Conservation (phyloP, 352 stramenopile species). For the Achlya hypogyna region DNA sequence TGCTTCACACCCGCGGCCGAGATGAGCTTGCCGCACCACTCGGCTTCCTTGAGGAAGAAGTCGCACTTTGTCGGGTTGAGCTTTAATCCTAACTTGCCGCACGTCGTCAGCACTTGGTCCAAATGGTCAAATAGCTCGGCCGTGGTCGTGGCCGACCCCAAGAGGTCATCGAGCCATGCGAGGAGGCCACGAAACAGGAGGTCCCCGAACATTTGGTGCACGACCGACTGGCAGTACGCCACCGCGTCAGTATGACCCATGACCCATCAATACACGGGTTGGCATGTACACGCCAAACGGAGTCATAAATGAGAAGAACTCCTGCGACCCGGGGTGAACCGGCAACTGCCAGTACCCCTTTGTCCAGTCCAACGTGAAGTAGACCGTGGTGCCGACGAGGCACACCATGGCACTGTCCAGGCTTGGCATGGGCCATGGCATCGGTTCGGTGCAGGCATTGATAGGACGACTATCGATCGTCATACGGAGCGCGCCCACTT, state of each 20-base stretch:
- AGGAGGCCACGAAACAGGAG: constrained; percentile 21
- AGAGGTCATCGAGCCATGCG: constrained; percentile 26
- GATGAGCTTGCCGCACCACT: constrained; percentile 25
- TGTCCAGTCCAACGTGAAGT: constrained; percentile 13
- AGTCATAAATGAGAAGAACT: constrained; percentile 21
- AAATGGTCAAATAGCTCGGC: constrained; percentile 21
- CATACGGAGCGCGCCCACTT: not conserved
- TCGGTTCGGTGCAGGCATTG: constrained; percentile 23
- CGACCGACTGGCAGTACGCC: constrained; percentile 21
- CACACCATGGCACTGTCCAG: constrained; percentile 9
- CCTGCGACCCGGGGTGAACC: constrained; percentile 11
- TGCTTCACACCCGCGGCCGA: constrained; percentile 17
- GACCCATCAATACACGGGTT: constrained; percentile 17
- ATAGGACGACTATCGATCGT: constrained; percentile 20
- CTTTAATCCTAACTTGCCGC: constrained; percentile 26
- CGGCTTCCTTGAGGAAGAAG: constrained; percentile 23
- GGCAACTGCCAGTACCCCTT: constrained; percentile 22
- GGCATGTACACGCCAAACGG: constrained; percentile 3
- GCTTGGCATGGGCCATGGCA: constrained; percentile 24
- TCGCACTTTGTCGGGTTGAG: constrained; percentile 28
- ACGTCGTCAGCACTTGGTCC: constrained; percentile 15
- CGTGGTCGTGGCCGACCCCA: constrained; percentile 18
- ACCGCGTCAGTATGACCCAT: constrained; percentile 23
- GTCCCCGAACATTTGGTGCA: constrained; percentile 1
- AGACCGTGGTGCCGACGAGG: not conserved